Evolutionary conservation across 2,329 filamentous ascomycete species (phyloP), one percentile per base, ranked within the genome.

Genomic region (Nigrospora osmanthi): DNA sequence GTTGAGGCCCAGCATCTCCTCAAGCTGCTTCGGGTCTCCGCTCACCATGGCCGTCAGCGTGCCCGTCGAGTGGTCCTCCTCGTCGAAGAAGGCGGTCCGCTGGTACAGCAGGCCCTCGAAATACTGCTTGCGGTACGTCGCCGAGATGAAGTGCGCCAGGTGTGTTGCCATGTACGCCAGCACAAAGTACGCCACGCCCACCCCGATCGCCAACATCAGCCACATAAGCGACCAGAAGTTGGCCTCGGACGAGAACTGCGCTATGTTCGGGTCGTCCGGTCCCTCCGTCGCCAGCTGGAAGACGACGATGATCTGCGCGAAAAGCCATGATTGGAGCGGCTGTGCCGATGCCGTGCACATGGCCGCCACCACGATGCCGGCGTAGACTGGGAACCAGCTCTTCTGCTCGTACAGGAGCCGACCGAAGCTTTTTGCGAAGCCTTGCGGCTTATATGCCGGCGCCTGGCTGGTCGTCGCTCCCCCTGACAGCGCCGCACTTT

Each of bases 201-300:
- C 62, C 11, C 63, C 71, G 5, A 75, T 65, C 2, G 80, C 81
- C 28, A 83, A 64, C 0, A 80, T 60, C 16, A 78, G 68, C 67
- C 81, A 86, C 77, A 85, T 85, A 47, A 81, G 68, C 0, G 79
- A 73, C 78, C 78, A 85, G 58, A 83, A 84, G 42, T 75, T 69
- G 31, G 71, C 72, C 35, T 70, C 63, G 2, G 64, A 59, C 36
- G 60, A 54, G 39, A 68, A 61, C 4, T 54, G n/a, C n/a, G n/a
- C n/a, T n/a, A n/a, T n/a, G n/a, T n/a, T n/a, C n/a, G n/a, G n/a
- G n/a, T n/a, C n/a, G n/a, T n/a, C 45, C 10, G 54, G 38, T 35
- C 64, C 52, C 1, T 46, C 44, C 6, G n/a, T n/a, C n/a, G 51
- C 40, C 11, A 61, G 57, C n/a, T 68, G 60, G 54, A 80, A 81